phyloP scores from a whole-genome alignment of 2,329 filamentous ascomycete genomes.

The Talaromyces sp. region DNA sequence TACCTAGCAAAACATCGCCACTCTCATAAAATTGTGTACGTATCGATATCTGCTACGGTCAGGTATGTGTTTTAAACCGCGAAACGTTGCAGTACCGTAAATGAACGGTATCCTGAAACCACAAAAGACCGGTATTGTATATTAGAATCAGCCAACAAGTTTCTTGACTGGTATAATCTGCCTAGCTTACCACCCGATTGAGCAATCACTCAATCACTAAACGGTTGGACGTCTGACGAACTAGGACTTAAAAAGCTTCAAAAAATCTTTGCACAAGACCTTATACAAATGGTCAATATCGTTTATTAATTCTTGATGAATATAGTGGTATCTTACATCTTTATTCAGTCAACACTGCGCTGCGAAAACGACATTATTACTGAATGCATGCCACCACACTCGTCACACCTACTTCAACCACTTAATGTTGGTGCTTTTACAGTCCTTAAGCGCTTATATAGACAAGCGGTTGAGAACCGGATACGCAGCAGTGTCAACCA shows the following conservation, averaged over 20 bases:
- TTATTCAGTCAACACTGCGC: slow-evolving; percentile 12
- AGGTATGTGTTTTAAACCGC: too few species aligned
- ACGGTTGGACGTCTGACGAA: background rate
- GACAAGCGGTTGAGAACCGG: background rate
- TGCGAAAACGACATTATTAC: slow-evolving; percentile 14
- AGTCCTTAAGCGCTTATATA: background rate
- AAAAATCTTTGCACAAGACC: background rate
- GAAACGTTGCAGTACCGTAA: too few species aligned
- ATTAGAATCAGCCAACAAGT: background rate
- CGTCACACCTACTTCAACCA: slow-evolving; percentile 25
- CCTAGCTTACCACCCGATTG: too few species aligned
- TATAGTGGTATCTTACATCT: background rate
- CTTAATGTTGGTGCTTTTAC: background rate
- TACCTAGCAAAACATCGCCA: too few species aligned
- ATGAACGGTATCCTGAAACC: too few species aligned
- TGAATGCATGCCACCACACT: slow-evolving; percentile 25
- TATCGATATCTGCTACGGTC: too few species aligned
- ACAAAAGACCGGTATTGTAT: background rate
- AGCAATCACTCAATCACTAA: background rate
- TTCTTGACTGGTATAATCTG: background rate
- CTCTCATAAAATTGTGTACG: too few species aligned
- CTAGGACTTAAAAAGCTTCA: background rate
- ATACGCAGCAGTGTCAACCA: background rate
- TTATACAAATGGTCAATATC: too few species aligned
- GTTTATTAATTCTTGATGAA: too few species aligned